phyloP scores from a whole-genome alignment of 1,139 yeast species.

The Blastobotrys niveus region DNA sequence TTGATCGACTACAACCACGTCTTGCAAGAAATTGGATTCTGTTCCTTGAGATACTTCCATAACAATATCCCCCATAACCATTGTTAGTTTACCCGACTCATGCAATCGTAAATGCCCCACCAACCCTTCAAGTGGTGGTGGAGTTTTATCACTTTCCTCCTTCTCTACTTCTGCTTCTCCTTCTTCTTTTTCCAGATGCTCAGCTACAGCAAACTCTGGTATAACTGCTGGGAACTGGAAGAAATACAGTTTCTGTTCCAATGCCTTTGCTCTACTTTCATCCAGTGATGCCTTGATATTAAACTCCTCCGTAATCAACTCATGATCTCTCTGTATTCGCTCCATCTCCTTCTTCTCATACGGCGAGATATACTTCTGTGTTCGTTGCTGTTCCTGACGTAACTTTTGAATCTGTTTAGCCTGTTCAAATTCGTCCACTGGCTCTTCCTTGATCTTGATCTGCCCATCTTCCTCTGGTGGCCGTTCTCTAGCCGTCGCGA shows the following conservation, averaged over 20 bases:
- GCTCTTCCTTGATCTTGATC: conserved; percentile 21
- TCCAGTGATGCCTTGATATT: conserved; percentile 18
- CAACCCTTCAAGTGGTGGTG: conserved; percentile 41
- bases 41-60: conserved; percentile 75
- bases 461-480: conserved; percentile 8
- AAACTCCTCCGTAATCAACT: conserved; percentile 28
- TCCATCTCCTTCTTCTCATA: conserved; percentile 23
- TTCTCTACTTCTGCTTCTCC: conserved; percentile 11
- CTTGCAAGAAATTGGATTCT: conserved; percentile 66
- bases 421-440: conserved; percentile 11
- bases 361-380: conserved; percentile 18
- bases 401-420: neutral
- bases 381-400: neutral
- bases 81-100: conserved; percentile 71
- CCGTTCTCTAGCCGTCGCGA: neutral
- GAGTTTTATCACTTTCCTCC: conserved; percentile 12
- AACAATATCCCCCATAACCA: conserved; percentile 63
- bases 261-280: conserved; percentile 19
- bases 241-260: conserved; percentile 45
- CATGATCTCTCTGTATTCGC: conserved; percentile 27
- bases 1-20: conserved; percentile 56
- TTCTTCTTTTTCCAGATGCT: conserved; percentile 15
- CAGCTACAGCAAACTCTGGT: conserved; percentile 44
- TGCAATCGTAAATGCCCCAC: conserved; percentile 72
- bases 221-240: conserved; percentile 68